phyloP scores from a whole-genome alignment of 73 alveolate genomes.

The Symbiodinium pilosum region DNA sequence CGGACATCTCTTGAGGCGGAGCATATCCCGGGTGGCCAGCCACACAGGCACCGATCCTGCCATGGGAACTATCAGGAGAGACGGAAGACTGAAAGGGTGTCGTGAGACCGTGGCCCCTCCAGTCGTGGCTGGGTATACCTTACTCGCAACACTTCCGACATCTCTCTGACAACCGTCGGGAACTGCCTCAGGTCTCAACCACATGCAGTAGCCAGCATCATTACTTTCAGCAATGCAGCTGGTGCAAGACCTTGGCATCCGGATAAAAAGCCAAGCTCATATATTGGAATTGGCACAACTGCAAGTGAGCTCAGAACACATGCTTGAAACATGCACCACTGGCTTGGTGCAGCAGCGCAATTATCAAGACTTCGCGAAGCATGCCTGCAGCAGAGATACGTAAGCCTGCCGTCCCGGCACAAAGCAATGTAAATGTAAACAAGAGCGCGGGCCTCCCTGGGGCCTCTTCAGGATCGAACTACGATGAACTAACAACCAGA shows the following conservation, averaged over 20 bases:
- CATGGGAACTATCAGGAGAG: too few relatives aligned
- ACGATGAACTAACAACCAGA: neutral
- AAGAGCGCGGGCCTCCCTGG: too few relatives aligned
- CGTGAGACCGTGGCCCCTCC: too few relatives aligned
- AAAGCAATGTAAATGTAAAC: too few relatives aligned
- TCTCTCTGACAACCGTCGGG: too few relatives aligned
- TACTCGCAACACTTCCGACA: too few relatives aligned
- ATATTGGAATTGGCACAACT: too few relatives aligned
- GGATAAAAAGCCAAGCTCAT: neutral
- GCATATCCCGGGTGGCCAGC: slow-evolving; percentile 64
- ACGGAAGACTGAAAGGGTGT: neutral
- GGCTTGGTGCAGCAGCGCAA: slow-evolving; percentile 21
- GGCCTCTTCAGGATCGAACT: slow-evolving; percentile 19
- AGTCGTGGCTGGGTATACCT: slow-evolving; percentile 3
- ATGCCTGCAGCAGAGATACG: neutral
- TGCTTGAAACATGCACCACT: slow-evolving; percentile 65
- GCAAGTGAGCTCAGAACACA: slow-evolving; percentile 3
- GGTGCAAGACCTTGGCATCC: slow-evolving; percentile 65
- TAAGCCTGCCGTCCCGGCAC: neutral
- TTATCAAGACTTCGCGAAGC: neutral
- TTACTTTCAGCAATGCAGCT: slow-evolving; percentile 67
- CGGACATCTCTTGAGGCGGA: neutral
- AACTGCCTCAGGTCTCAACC: neutral
- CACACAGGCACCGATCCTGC: slow-evolving; percentile 88
- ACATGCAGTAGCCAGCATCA: slow-evolving; percentile 57